A percentile compares a stretch with the other conserved stretches of the same genome.
Evolutionary conservation across 176 grass and related monocot genomes (phyloP).

Genomic region (Pharus latifolius): DNA sequence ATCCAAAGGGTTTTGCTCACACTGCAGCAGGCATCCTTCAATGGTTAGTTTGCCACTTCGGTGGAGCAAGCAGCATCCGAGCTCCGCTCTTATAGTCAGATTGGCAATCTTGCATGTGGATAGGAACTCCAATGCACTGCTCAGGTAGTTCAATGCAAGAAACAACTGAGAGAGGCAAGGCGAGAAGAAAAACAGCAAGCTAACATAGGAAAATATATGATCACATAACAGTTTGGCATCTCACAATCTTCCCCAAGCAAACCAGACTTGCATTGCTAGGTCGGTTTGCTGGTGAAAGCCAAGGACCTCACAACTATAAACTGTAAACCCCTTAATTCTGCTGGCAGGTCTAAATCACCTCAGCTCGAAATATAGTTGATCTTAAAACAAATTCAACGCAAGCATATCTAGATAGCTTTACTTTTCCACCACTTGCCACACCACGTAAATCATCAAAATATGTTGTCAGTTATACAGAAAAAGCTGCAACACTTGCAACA

Average conservation of each 20-base stretch:
- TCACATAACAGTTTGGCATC: not conserved
- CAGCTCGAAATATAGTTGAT: not conserved
- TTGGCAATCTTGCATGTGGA: constrained; percentile 89
- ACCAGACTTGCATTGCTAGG: not conserved
- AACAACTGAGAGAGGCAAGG: not conserved
- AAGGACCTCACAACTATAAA: not conserved
- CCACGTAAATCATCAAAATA: not conserved
- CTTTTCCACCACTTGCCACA: not conserved
- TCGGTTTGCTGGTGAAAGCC: not conserved
- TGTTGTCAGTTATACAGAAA: not conserved
- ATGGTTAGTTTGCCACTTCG: constrained; percentile 72
- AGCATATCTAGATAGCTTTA: not conserved
- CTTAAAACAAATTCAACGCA: not conserved
- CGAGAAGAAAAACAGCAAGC: not conserved
- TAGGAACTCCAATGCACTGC: constrained; percentile 75
- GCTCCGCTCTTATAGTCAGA: constrained; percentile 70
- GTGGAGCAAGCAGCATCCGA: constrained; percentile 84
- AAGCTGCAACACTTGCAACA: not conserved
- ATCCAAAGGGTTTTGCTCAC: constrained; percentile 86
- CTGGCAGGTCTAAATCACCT: not conserved
- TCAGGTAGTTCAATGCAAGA: not conserved
- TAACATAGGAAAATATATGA: not conserved
- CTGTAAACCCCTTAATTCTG: not conserved
- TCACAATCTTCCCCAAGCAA: not conserved
- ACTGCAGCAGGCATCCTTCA: constrained; percentile 81